These are phyloP conservation scores for Phanerodontia chrysosporium DNA, from an alignment of 768 basidiomycete species.

Conservation along the genomic window DNA sequence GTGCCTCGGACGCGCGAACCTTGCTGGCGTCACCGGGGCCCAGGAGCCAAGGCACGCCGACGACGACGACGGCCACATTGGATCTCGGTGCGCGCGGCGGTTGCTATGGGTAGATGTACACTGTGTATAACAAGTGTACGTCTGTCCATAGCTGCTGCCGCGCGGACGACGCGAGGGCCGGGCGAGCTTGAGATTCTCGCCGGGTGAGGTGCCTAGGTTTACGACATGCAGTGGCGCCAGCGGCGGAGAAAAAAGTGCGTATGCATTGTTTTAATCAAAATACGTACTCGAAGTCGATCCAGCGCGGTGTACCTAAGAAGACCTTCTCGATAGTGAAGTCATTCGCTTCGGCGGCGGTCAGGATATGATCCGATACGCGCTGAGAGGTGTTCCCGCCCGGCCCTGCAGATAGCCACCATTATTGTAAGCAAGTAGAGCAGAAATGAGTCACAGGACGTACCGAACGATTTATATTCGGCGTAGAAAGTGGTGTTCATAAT, in stretches of 20 bases:
- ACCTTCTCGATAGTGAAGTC: conserved; percentile 44
- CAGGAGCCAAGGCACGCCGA: background rate
- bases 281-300: conserved; percentile 52
- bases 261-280: background rate
- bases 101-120: conserved; percentile 18
- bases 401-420: conserved; percentile 29
- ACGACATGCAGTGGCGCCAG: background rate
- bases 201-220: background rate
- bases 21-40: background rate
- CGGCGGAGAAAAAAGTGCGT: background rate
- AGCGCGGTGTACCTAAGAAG: conserved; percentile 45
- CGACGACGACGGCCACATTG: background rate
- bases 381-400: conserved; percentile 46
- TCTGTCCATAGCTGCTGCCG: conserved; percentile 6
- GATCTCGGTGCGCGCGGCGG: background rate
- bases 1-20: background rate
- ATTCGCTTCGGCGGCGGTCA: conserved; percentile 36
- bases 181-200: background rate
- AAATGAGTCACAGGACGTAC: conserved; percentile 27
- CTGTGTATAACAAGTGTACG: conserved; percentile 12
- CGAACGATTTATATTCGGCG: conserved; percentile 53
- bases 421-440: background rate
- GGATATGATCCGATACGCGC: conserved; percentile 45
- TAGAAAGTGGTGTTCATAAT: conserved; percentile 54
- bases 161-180: background rate